phyloP scores from a whole-genome alignment of 495 filamentous ascomycete genomes.

The Lentithecium fluviatile region DNA sequence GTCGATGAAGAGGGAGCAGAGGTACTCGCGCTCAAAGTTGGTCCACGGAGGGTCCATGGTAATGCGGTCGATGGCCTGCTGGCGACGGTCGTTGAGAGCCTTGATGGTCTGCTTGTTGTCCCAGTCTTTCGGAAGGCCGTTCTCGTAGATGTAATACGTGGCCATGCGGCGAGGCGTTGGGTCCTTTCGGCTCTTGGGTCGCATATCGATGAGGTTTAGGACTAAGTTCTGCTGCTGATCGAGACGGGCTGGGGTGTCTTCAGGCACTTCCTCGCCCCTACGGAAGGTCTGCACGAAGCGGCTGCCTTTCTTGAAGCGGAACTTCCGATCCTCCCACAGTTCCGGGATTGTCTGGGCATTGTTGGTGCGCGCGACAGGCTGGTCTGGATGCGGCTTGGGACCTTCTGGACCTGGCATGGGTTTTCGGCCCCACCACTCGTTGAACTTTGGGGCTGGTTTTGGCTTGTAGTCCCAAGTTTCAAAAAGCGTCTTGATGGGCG shows the following conservation, averaged over 20 bases:
- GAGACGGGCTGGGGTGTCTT: neutral
- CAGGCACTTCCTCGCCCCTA: neutral
- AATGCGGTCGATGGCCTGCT: constrained; percentile 5
- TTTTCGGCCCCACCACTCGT: neutral
- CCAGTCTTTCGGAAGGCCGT: constrained; percentile 17
- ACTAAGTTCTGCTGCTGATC: constrained; percentile 11
- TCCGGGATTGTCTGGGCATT: neutral
- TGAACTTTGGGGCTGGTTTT: neutral
- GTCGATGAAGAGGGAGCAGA: constrained; percentile 1
- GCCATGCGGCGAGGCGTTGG: constrained; percentile 5
- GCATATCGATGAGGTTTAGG: constrained; percentile 26
- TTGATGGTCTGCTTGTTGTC: constrained; percentile 8
- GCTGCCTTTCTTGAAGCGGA: constrained; percentile 1
- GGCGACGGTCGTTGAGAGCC: constrained; percentile 13
- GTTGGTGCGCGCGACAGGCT: constrained; percentile 6
- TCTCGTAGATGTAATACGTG: neutral
- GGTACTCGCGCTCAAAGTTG: constrained; percentile 10
- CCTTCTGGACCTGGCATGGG: constrained; percentile 5
- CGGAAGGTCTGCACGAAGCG: constrained; percentile 5
- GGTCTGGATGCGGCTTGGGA: constrained; percentile 9
- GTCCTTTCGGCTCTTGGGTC: neutral
- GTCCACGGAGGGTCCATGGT: constrained; percentile 11
- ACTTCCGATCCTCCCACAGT: constrained; percentile 19
- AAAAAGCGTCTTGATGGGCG: neutral
- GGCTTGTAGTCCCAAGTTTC: neutral